Evolutionary conservation across 2,329 filamentous ascomycete species (phyloP), one percentile per base, ranked within the genome.

Genomic region (Lachnellula suecica): DNA sequence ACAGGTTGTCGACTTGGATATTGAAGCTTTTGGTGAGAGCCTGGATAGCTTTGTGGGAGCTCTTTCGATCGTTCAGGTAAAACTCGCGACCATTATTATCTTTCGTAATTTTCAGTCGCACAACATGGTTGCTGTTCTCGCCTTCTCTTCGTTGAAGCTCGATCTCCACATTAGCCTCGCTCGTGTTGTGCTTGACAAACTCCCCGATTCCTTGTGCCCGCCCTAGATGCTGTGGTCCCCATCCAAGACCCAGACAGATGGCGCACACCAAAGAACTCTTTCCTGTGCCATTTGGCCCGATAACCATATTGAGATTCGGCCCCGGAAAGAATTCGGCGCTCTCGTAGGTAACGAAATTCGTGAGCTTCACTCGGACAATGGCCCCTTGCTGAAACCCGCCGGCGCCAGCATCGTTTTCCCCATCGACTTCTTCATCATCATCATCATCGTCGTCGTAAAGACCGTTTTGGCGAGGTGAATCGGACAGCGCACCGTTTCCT

Each of bases 251-350:
- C 13, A 99, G 74, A 66, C 94, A 97, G 61, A 99, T 96, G 41
- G 94, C 94, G 71, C 94, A 99, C 40, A 99, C 93, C 23, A 99
- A 78, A 0, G 94, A 97, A 72, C 93, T 97, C 73, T 99, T 99
- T 50, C 94, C 94, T 0, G 94, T 97, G 29, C 94, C 94, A 65
- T 99, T 99, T n/a, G 94, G 94, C 0, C 94, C 94, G 62, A 99
- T 96, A 48, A 99, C 87, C 93, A 99, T 97, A 69, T 99, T 99
- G 65, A 99, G 72, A 67, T 89, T 93, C 1, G 94, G 93, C 0
- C 94, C 94, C 11, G 91, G 91, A 53, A 87, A 83, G 70, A 97
- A 97, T 59, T 96, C 92, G 50, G 91, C 93, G 48, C 87, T 84
- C 45, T 89, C 91, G 72, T 99, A 99, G 0, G 94, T 99, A 50